These are phyloP conservation scores for Carallia pectinifolia DNA, from an alignment of 345 rosid species.

Conservation along the genomic window DNA sequence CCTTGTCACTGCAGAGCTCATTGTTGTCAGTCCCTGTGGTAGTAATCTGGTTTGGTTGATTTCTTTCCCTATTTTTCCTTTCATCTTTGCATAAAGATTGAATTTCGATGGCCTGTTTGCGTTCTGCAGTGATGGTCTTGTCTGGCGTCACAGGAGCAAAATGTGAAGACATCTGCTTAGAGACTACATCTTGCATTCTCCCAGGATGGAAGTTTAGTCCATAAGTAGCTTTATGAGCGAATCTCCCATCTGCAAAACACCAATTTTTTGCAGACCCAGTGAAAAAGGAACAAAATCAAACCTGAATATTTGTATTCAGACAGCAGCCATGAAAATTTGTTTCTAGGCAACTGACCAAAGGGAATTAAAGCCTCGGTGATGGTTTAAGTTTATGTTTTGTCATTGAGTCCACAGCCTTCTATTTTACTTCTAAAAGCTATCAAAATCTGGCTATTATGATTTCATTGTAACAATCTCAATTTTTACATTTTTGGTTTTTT, in stretches of 20 bases:
- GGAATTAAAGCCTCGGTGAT: too few species aligned
- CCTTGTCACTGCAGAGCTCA: conserved; percentile 17
- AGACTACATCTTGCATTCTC: conserved; percentile 22
- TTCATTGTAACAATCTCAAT: too few species aligned
- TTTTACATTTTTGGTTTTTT: neutral
- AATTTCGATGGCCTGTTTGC: conserved; percentile 17
- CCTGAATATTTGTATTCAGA: too few species aligned
- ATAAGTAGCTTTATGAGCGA: conserved; percentile 10
- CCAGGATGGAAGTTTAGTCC: conserved; percentile 35
- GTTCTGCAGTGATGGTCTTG: conserved; percentile 28
- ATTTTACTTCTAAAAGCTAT: too few species aligned
- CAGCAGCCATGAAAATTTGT: too few species aligned
- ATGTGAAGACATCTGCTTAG: conserved; percentile 3
- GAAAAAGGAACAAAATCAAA: too few species aligned
- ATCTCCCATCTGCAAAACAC: conserved; percentile 28
- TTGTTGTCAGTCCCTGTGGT: conserved; percentile 9
- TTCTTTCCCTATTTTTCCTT: conserved; percentile 18
- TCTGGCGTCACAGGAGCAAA: conserved; percentile 62
- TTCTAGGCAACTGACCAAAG: too few species aligned
- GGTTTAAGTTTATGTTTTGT: too few species aligned
- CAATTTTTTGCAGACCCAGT: too few species aligned
- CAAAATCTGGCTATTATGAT: too few species aligned
- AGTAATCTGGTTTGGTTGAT: conserved; percentile 22
- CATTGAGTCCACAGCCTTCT: too few species aligned
- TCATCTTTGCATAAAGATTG: conserved; percentile 18